Evolutionary conservation across 495 filamentous ascomycete genomes (phyloP), one percentile per base, ranked within the genome.

Genomic region (Talaromyces thailandensis): DNA sequence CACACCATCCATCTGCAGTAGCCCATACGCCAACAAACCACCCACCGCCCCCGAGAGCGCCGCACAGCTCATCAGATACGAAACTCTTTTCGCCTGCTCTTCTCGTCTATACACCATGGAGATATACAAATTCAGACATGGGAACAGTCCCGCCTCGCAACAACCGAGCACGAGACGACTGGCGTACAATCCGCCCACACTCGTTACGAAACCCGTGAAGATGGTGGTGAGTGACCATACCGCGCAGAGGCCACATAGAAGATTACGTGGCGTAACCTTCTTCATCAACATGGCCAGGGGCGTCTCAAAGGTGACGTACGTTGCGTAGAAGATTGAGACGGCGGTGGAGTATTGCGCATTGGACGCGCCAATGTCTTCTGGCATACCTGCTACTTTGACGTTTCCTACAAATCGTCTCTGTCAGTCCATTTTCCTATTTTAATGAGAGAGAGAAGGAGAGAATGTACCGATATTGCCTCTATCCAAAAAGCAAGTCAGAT

Each of bases 81-180:
- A 75, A 2, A 78, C 71, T 6, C 77, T 74, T 50, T 76, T 75
- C 6, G 76, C 73, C 40, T 78, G 76, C 55, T 81, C 76, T 56
- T 73, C 73, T 6, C 79, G 72, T 0, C 77, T 75, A 66, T 84
- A 82, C 14, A 81, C 78, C 68, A 78, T 74, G 1, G 77, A 79
- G 25, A 82, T 59, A 58, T 85, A 83, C 45, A 83, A 68, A 37
- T 80, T 77, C 18, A 83, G 72, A 28, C 82, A 82, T 0, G 90
- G 90, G 66, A 93, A 91, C 7, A 93, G 78, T 3, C 86, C 86
- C 0, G 85, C 86, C 69, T 89, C 87, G 37, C 84, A 81, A 1
- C 74, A 76, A 3, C 87, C 87, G 0, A 90, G 74, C 51, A 90
- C 76, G 6, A 90, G 66, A 14, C 86, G 77, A n/a, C 78, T 80